Conservation (phyloP, 1,284 basidiomycete genomes). For the Apiotrichum gracile region DNA sequence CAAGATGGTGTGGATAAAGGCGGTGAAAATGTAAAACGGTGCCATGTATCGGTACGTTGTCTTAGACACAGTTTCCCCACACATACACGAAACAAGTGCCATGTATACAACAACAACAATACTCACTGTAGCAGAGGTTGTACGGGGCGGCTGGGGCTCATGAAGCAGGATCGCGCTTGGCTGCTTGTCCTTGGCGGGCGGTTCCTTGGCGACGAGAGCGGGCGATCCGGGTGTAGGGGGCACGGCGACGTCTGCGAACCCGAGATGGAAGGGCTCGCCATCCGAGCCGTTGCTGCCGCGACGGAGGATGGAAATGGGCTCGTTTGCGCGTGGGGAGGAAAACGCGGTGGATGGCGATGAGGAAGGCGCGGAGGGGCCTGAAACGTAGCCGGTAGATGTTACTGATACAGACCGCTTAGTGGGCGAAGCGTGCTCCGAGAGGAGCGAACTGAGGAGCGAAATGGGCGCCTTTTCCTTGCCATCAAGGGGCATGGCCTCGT, state of each 20-base stretch:
- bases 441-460: slow-evolving; percentile 28
- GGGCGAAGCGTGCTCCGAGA: slow-evolving; percentile 10
- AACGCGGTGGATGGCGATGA: slow-evolving; percentile 29
- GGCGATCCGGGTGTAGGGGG: not conserved
- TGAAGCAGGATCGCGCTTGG: not conserved
- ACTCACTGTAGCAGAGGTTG: not conserved
- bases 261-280: slow-evolving; percentile 17
- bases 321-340: slow-evolving; percentile 21
- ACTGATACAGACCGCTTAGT: slow-evolving; percentile 8
- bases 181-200: not conserved
- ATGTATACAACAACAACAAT: not conserved
- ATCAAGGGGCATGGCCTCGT: slow-evolving; percentile 7
- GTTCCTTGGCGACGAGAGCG: slow-evolving; percentile 1
- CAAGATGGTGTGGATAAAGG: not conserved
- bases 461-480: slow-evolving; percentile 12
- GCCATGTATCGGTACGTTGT: no score
- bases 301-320: slow-evolving; percentile 27
- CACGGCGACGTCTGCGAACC: not conserved
- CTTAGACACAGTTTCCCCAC: no score
- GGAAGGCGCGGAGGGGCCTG: slow-evolving; percentile 18
- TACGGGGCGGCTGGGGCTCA: not conserved
- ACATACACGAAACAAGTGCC: no score
- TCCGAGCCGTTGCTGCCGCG: slow-evolving; percentile 25
- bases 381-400: not conserved
- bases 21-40: not conserved